These are phyloP conservation scores for Aspergillus novofumigatus DNA, from an alignment of 2,329 filamentous ascomycete species.

Conservation along the genomic window DNA sequence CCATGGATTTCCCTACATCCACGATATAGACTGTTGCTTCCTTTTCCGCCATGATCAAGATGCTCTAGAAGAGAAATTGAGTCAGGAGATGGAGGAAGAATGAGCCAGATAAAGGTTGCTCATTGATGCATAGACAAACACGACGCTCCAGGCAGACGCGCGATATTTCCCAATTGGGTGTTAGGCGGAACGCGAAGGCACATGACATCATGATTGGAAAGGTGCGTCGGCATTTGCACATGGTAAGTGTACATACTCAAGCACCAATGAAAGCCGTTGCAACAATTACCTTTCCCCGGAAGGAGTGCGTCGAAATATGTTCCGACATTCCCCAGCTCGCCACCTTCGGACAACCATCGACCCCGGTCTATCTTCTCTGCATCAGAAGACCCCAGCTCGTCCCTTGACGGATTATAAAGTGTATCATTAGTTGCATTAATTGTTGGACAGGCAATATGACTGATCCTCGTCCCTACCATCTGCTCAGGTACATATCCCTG, in stretches of 20 bases:
- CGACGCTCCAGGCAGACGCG: constrained; percentile 38
- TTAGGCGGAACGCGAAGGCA: constrained; percentile 32
- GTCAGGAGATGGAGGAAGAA: background rate
- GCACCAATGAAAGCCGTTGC: constrained; percentile 1
- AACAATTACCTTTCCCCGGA: background rate
- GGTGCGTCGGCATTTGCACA: constrained; percentile 12
- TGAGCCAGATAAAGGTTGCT: background rate
- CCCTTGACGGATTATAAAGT: background rate
- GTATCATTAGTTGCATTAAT: constrained; percentile 1
- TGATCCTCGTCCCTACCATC: constrained; percentile 33
- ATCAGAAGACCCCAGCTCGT: constrained; percentile 1
- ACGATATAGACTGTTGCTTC: constrained; percentile 90
- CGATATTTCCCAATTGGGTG: constrained; percentile 35
- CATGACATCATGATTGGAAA: constrained; percentile 33
- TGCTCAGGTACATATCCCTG: constrained; percentile 24
- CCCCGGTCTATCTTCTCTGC: too few relatives aligned
- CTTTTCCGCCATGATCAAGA: constrained; percentile 73
- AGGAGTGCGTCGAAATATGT: background rate
- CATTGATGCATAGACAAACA: constrained; percentile 1
- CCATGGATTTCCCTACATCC: constrained; percentile 85
- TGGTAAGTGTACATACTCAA: background rate
- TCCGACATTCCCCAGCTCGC: background rate
- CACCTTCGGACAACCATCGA: background rate
- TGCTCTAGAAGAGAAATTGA: background rate
- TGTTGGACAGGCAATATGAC: constrained; percentile 16